Percentiles rank a stretch among this genome's conserved stretches.
Evolutionary conservation across 495 filamentous ascomycete genomes (phyloP).

Genomic region (Hypoxylon crocopeplum): DNA sequence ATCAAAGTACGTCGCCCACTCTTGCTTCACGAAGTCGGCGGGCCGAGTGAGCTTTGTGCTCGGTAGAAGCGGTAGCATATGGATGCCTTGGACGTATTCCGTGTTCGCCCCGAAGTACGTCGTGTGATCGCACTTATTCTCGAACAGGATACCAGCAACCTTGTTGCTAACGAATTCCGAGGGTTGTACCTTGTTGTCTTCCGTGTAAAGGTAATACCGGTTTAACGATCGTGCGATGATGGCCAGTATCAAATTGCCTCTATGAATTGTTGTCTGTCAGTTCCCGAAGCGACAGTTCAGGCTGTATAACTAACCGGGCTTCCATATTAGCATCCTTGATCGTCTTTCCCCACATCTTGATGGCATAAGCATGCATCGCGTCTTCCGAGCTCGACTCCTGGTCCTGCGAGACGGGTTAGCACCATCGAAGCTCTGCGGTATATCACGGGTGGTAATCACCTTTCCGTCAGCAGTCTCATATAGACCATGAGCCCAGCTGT

Average conservation of each 20-base stretch:
- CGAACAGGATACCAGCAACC: conserved; percentile 91
- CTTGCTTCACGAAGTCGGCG: conserved; percentile 75
- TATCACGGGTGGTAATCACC: conserved; percentile 15
- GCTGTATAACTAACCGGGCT: conserved; percentile 58
- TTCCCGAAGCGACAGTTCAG: background rate
- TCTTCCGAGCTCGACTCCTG: conserved; percentile 93
- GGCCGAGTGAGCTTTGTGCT: conserved; percentile 70
- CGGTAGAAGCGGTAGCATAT: conserved; percentile 92
- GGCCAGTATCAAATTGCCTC: conserved; percentile 82
- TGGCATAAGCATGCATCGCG: conserved; percentile 81
- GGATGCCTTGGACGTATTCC: conserved; percentile 92
- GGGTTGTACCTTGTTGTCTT: conserved; percentile 77
- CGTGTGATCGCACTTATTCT: conserved; percentile 95
- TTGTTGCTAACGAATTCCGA: conserved; percentile 80
- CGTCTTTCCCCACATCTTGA: conserved; percentile 92
- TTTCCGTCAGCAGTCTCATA: conserved; percentile 91
- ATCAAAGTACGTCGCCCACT: conserved; percentile 83
- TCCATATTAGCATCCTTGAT: conserved; percentile 81
- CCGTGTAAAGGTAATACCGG: conserved; percentile 81
- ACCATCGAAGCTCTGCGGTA: background rate
- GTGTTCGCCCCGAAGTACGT: conserved; percentile 87
- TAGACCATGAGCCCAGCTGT: conserved; percentile 96
- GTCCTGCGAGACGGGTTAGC: conserved; percentile 53
- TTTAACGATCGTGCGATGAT: conserved; percentile 72
- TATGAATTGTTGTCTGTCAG: conserved; percentile 20